Base-by-base conservation (phyloP, 148 eudicot genomes). In the Gaultheria prostrata region DNA sequence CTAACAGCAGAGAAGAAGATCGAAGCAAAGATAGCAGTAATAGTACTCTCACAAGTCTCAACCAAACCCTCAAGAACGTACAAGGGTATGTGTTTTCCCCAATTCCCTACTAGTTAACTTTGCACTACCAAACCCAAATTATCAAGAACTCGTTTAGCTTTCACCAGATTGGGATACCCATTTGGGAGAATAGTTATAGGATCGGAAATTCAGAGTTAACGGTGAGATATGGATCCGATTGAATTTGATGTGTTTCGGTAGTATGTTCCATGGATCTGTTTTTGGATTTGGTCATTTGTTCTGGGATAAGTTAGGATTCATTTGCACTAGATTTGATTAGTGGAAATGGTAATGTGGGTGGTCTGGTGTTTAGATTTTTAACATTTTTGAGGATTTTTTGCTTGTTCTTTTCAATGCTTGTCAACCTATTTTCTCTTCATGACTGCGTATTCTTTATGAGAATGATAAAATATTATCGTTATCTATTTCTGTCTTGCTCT, bases 51-150 rank as follows among this genome's bases (percentile, higher is more conserved):
- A 49, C 87, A 73, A 80, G 74, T 73, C 85, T 93, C 89, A 94
- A 92, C 75, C 96, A 92, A 84, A 94, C 98, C 48, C 91, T 94
- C 30, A 84, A 91, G 72, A 92, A 87, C 88, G 98, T 93, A 86
- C 96, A 94, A 88, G 96, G 98, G 98, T 94, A 91, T 49, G 75
- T 69, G 28, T n/a, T 11, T 10, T 70, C 71, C 26, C 2, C 17
- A 46, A 56, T 59, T 30, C 51, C 45, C 65, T 3, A 33, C 50
- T 9, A 69, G 26, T 79, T 43, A 53, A 69, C 26, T 65, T 1
- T 26, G 11, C 33, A 15, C 21, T 26, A 28, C 51, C 57, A 79
- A 79, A 51, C 81, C 84, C 12, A 28, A 54, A 79, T 51, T 63
- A 57, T 51, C 17, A 46, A 20, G 10, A 79, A 63, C 35, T 51